Base-by-base conservation (phyloP, 805 yeast species). In the Pichia nakasei region DNA sequence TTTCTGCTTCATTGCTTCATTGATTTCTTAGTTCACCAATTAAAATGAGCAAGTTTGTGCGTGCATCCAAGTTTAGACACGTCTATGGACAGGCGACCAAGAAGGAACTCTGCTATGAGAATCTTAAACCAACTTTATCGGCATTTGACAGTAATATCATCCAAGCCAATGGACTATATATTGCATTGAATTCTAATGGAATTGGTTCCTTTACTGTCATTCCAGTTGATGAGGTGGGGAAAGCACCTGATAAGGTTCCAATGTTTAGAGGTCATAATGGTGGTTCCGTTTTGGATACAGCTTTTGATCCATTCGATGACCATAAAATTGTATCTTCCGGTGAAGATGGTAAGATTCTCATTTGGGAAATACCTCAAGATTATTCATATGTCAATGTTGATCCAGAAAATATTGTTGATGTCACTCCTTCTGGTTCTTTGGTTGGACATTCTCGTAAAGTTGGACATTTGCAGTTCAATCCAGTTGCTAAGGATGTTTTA, bases 141-240 rank as follows among this genome's bases (percentile, higher is more conserved):
- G 98, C 97, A 1, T 93, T 96, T 85, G 99, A 93, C 64, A 85
- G 96, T 41, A 91, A 91, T 63, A 71, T 93, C 51, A 75, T 93
- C 52, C 80, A 87, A 64, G 76, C 85, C 51, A 93, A 93, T 61
- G 91, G 96, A 33, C 82, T 83, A 61, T 93, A 77, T 57, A 64
- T 93, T 35, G 73, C 96, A 1, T 82, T 88, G 51, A 88, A 86
- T 61, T 73, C 96, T 27, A 82, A 95, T 11, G 97, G 97, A 35
- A 97, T 97, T 50, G 99, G 99, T 42, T 94, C 97, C 0, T 89
- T 93, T 69, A 96, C 96, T 1, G 85, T 94, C 12, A 79, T 93
- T 48, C 98, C 98, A 2, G 68, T 86, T 22, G 60, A 62, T 9
- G 96, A 91, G 62, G 81, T 78, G 18, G 97, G 98, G 9, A 93